phyloP scores from a whole-genome alignment of 257 asterid species.

The Gynochthodes officinalis region DNA sequence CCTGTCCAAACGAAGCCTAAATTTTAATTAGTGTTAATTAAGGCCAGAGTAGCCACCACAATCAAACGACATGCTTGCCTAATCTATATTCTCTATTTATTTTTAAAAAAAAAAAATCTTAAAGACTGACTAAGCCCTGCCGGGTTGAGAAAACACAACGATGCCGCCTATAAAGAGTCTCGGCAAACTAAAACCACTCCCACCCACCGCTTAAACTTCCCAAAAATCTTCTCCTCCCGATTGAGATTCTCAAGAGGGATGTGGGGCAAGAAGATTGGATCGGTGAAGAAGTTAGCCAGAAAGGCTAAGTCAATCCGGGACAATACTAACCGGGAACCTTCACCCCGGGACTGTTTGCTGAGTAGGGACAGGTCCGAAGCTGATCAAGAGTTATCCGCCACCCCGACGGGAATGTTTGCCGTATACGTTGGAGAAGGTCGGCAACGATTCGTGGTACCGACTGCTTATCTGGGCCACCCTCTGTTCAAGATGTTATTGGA shows the following conservation, averaged over 20 bases:
- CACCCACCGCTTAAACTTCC: neutral
- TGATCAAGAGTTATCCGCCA: conserved; percentile 20
- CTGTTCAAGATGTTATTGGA: conserved; percentile 72
- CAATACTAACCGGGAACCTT: conserved; percentile 3
- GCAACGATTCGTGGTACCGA: conserved; percentile 58
- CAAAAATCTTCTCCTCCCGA: too few relatives aligned
- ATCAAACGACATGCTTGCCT: conserved; percentile 13
- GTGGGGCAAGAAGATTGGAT: conserved; percentile 66
- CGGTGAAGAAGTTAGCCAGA: conserved; percentile 64
- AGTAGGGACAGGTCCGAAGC: conserved; percentile 12
- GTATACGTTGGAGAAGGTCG: conserved; percentile 78
- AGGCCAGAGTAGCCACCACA: conserved; percentile 13
- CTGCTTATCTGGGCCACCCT: conserved; percentile 78
- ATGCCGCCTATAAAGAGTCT: neutral
- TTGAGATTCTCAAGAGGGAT: conserved; percentile 21
- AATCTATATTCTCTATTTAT: neutral
- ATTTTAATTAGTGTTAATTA: neutral
- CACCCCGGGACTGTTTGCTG: conserved; percentile 42
- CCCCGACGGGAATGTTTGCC: conserved; percentile 56
- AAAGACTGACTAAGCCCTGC: neutral
- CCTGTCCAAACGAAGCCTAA: too few relatives aligned
- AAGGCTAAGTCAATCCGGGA: conserved; percentile 31
- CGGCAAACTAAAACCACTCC: conserved; percentile 9
- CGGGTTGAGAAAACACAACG: neutral
- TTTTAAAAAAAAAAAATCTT: neutral